phyloP scores from a whole-genome alignment of 768 basidiomycete genomes.

The Hypsizygus marmoreus region DNA sequence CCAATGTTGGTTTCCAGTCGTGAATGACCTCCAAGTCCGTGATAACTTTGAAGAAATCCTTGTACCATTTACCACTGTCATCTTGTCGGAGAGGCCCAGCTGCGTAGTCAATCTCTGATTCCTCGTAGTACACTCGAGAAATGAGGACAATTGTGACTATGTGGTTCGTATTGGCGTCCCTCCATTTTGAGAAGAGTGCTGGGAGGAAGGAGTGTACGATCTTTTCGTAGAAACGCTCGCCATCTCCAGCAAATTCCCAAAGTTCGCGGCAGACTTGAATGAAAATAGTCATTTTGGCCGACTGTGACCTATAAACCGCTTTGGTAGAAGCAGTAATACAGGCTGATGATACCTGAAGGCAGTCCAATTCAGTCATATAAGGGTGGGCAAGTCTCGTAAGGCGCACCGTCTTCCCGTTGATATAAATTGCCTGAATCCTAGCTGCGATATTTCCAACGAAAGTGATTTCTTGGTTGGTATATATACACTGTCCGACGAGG shows the following conservation, averaged over 20 bases:
- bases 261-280: constrained; percentile 96
- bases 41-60: constrained; percentile 96
- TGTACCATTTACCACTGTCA: constrained; percentile 80
- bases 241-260: constrained; percentile 96
- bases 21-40: constrained; percentile 87
- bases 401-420: constrained; percentile 64
- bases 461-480: constrained; percentile 80
- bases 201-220: constrained; percentile 97
- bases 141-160: constrained; percentile 93
- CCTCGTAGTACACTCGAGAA: constrained; percentile 88
- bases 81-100: constrained; percentile 79
- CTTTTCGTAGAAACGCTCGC: constrained; percentile 95
- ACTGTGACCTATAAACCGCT: constrained; percentile 85
- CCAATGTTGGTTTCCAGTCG: constrained; percentile 87
- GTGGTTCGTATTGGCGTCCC: constrained; percentile 84
- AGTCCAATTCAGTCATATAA: too few species aligned
- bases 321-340: constrained; percentile 84
- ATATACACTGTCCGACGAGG: constrained; percentile 79
- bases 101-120: constrained; percentile 76
- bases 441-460: constrained; percentile 85
- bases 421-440: constrained; percentile 79
- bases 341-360: constrained; percentile 74
- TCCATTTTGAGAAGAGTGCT: constrained; percentile 83
- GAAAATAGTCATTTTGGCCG: constrained; percentile 90
- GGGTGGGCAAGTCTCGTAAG: too few species aligned